These are phyloP conservation scores for Pseudozyma sp. DNA, from an alignment of 1,284 basidiomycete species.

Conservation along the genomic window DNA sequence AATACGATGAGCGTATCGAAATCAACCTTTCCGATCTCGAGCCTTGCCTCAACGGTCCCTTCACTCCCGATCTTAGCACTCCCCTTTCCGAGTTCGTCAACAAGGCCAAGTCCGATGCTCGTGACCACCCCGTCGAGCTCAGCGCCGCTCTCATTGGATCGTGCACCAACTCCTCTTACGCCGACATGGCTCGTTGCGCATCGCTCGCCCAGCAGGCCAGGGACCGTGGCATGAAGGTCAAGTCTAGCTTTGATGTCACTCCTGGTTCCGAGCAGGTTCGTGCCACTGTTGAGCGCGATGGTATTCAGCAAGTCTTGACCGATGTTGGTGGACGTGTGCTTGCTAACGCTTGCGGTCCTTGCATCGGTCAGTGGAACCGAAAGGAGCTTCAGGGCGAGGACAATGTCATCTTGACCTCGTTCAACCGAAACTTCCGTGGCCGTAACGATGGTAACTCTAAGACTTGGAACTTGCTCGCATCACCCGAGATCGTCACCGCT, in stretches of 20 bases:
- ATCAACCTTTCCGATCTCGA: slow-evolving; percentile 93
- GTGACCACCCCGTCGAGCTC: slow-evolving; percentile 84
- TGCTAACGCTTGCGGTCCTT: slow-evolving; percentile 98
- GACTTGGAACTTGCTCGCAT: slow-evolving; percentile 99
- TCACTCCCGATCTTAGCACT: slow-evolving; percentile 96
- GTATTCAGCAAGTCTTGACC: slow-evolving; percentile 82
- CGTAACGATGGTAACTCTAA: slow-evolving; percentile 95
- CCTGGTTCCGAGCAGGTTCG: slow-evolving; percentile 97
- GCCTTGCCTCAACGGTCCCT: slow-evolving; percentile 91
- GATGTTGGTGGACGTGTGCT: slow-evolving; percentile 90
- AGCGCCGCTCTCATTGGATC: slow-evolving; percentile 94
- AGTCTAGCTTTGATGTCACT: slow-evolving; percentile 95
- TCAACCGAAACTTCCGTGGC: slow-evolving; percentile 98
- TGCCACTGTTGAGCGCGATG: slow-evolving; percentile 95
- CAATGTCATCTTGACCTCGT: slow-evolving; percentile 96
- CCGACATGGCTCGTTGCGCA: slow-evolving; percentile 81
- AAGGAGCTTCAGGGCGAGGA: slow-evolving; percentile 89
- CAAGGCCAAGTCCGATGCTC: slow-evolving; percentile 81
- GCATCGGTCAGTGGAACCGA: slow-evolving; percentile 99
- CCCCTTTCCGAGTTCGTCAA: slow-evolving; percentile 90
- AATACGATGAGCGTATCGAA: slow-evolving; percentile 95
- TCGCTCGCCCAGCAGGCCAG: slow-evolving; percentile 91
- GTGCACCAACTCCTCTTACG: slow-evolving; percentile 82
- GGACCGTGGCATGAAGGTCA: slow-evolving; percentile 81
- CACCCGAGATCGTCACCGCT: slow-evolving; percentile 95